Base-by-base conservation (phyloP, 2,329 filamentous ascomycete genomes). In the Cercospora sojina region DNA sequence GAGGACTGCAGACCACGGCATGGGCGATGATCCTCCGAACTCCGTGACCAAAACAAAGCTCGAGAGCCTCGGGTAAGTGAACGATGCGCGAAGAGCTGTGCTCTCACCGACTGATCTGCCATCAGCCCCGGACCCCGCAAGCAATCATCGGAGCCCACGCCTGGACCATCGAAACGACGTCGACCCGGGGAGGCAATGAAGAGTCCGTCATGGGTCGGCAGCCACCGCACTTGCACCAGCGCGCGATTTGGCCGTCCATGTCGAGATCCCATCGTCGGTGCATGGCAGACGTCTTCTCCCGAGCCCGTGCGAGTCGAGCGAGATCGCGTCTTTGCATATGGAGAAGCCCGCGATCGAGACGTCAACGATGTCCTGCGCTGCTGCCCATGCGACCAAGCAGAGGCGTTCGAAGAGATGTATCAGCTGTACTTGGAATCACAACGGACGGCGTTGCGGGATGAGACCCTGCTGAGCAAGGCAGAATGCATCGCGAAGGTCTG, bases 381-480 rank as follows among this genome's bases (percentile, higher is more conserved):
- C n/a, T 63, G 49, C 2, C 60, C 60, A 1, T 63, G 60, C 16
- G 60, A 56, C 29, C 43, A 55, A 10, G 47, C 60, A 4, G 31
- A 55, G 47, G 32, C 53, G 12, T 31, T 62, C 8, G 60, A 41
- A 20, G 18, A n/a, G 10, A 62, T 55, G 60, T 62, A 32, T 29
- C 47, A 27, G 18, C n/a, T 55, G 18, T 62, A 41, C 49, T 8
- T 32, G 35, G 59, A 43, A n/a, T 49, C 27, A 5, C 23, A 47
- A 43, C 9, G n/a, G 31, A 12, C 60, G n/a, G 51, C 20, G 29
- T n/a, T 27, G 43, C 16, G 35, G 3, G 32, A 41, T 3, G 57
- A 47, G 18, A 12, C 4, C 0, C 7, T 59, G 35, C 57, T 55
- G n/a, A 35, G 47, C 13, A 56, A 55, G n/a, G 47, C 7, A 20